Base-by-base conservation (phyloP, 192 early-diverging fungal genomes). In the Coemansia sp. region DNA sequence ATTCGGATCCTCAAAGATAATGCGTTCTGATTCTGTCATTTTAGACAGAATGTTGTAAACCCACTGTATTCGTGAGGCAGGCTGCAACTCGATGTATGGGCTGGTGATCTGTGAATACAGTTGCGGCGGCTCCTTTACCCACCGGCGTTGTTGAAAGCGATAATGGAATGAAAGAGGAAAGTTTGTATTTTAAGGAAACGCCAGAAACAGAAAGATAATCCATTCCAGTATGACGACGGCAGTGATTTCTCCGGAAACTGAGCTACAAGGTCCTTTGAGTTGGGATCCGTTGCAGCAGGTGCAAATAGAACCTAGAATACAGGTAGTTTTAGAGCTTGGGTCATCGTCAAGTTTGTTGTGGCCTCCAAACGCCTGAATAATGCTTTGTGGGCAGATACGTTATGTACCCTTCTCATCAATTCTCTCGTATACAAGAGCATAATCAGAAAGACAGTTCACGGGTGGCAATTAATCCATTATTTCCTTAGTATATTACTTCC, bases 1-100 rank as follows among this genome's bases (percentile, higher is more conserved):
- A 39, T 88, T 85, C 10, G 73, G 64, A 68, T 87, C 88, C 26
- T 87, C 86, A 48, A 84, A 84, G 16, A 94, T 49, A 39, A 94
- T 84, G 55, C 83, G 87, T 34, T 92, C 90, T 12, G 79, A 60
- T 48, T 94, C 92, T 23, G 81, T 86, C 14, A 77, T 67, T 12
- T 89, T 89, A 0, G 86, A 62, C 41, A 94, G 71, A 15, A 92
- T 92, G 63, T 94, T 94, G 62, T 91, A 77, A 4, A 94, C 90
- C 92, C 92, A 94, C 69, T 89, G 85, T 21, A 90, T 85, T 24
- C 89, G 73, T 18, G 75, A 85, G 18, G 67, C 43, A 5, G 90
- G 88, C 33, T 89, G 81, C 15, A 78, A 51, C 24, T 90, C 83
- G 33, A 94, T 90, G 69, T 83, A 92, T 0, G 89, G 88, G 48